Evolutionary conservation across 2,329 filamentous ascomycete genomes (phyloP), one percentile per base, ranked within the genome.

Genomic region (Dryadomyces quercus-mongolicae): DNA sequence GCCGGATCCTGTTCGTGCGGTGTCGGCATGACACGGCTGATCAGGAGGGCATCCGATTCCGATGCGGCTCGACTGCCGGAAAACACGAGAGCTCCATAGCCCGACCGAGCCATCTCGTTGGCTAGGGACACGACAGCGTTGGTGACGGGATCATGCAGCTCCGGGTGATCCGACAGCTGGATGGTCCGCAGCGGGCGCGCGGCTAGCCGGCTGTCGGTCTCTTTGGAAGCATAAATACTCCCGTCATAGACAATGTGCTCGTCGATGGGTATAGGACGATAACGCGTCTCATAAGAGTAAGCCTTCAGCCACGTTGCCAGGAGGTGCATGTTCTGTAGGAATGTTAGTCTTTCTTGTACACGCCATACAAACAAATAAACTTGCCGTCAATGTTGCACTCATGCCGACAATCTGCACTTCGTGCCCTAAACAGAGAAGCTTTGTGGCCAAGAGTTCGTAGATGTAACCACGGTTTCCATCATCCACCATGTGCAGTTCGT

Each of bases 401-500:
- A 91, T 90, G 60, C 84, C 86, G 55, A 89, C 71, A 20, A 90
- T 81, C 62, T 90, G 86, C 18, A 87, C 74, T 22, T 74, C 68
- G 55, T 86, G 79, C 25, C 80, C 82, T 21, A 90, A 67, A 55
- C 81, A 77, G n/a, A 88, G 68, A 34, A 90, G 63, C 62, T 90
- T 90, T 3, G 85, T 86, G 5, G 83, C 81, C 68, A 88, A 80
- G 6, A 90, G 71, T 63, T 91, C 86, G 54, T 90, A 71, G 1
- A 90, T 72, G 63, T 90, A 90, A 4, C 86, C 86, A 13, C 86
- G 80, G 59, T 84, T 78, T 58, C 85, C 83, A 63, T 90, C 86
- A 60, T 88, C 83, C 47, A 90, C 74, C 85, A 91, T 89, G 64
- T 91, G 86, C n/a, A 90, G 70, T 64, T 91, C 86, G 61, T 91